Evolutionary conservation across 108 stramenopile species (phyloP).

Genomic region (Nitzschia putrida): DNA sequence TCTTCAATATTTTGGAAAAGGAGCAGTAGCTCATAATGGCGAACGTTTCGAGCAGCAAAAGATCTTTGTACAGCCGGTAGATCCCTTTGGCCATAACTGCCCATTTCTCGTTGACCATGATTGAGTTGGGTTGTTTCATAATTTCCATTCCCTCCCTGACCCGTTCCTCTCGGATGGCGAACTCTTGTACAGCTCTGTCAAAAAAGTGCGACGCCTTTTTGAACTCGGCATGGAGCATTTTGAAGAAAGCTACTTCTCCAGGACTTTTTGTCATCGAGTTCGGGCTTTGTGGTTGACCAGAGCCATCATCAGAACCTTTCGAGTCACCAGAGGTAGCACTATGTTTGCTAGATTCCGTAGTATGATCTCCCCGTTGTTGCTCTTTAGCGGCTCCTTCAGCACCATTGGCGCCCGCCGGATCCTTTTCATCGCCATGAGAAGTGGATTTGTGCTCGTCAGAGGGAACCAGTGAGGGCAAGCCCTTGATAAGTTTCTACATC

Average conservation of each 20-base stretch:
- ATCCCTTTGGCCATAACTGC: slow-evolving; percentile 85
- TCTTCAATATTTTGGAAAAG: slow-evolving; percentile 97
- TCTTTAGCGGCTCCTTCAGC: neutral
- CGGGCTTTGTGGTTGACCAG: slow-evolving; percentile 4
- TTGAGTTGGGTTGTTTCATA: slow-evolving; percentile 72
- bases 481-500: slow-evolving; percentile 85
- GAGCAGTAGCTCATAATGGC: slow-evolving; percentile 98
- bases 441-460: slow-evolving; percentile 10
- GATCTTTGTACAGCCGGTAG: slow-evolving; percentile 89
- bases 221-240: slow-evolving; percentile 83
- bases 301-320: neutral
- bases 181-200: slow-evolving; percentile 72
- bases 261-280: slow-evolving; percentile 44
- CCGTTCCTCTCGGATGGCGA: slow-evolving; percentile 81
- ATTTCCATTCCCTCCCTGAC: slow-evolving; percentile 84
- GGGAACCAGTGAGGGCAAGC: slow-evolving; percentile 67
- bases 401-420: neutral
- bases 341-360: slow-evolving; percentile 15
- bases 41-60: slow-evolving; percentile 94
- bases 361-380: slow-evolving; percentile 34
- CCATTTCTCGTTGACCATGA: slow-evolving; percentile 84
- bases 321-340: neutral
- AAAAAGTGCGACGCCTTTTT: slow-evolving; percentile 91
- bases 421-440: neutral
- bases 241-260: slow-evolving; percentile 90